phyloP scores from a whole-genome alignment of 2,329 filamentous ascomycete species.

The Huntiella abstrusa region DNA sequence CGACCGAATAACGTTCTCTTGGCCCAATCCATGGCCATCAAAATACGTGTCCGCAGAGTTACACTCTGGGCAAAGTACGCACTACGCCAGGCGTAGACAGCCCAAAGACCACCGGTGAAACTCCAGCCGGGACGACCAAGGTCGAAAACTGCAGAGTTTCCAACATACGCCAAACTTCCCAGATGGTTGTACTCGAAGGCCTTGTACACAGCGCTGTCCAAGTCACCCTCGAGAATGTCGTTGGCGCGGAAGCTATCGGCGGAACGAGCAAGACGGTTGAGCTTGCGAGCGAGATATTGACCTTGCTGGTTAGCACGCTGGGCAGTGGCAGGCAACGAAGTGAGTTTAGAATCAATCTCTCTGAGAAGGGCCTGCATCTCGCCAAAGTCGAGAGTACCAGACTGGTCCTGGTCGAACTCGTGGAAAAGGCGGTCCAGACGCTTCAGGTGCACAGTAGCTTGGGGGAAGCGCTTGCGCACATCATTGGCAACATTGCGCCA shows the following conservation, averaged over 20 bases:
- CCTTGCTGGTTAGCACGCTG: slow-evolving; percentile 95
- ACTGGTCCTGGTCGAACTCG: slow-evolving; percentile 83
- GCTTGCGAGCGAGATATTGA: slow-evolving; percentile 76
- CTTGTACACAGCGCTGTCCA: slow-evolving; percentile 83
- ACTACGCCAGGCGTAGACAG: slow-evolving; percentile 88
- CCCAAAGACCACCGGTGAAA: slow-evolving; percentile 67
- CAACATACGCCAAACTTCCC: slow-evolving; percentile 82
- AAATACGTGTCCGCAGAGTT: slow-evolving; percentile 67
- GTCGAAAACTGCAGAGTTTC: slow-evolving; percentile 92
- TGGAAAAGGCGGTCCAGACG: slow-evolving; percentile 81
- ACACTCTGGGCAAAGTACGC: slow-evolving; percentile 97
- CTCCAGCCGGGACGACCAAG: slow-evolving; percentile 52
- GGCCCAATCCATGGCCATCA: slow-evolving; percentile 97
- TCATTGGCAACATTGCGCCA: slow-evolving; percentile 72
- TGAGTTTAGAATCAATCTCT: slow-evolving; percentile 90
- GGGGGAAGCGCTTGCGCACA: slow-evolving; percentile 78
- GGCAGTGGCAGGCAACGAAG: slow-evolving; percentile 82
- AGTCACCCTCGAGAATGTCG: slow-evolving; percentile 67
- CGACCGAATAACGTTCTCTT: slow-evolving; percentile 89
- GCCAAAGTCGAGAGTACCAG: slow-evolving; percentile 81
- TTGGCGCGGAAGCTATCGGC: slow-evolving; percentile 60
- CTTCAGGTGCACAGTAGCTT: slow-evolving; percentile 70
- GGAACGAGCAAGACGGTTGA: slow-evolving; percentile 73
- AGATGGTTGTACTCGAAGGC: slow-evolving; percentile 89
- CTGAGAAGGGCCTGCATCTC: slow-evolving; percentile 75